These are phyloP conservation scores for Penicillium nordicum DNA, from an alignment of 2,329 filamentous ascomycete genomes.

Conservation along the genomic window DNA sequence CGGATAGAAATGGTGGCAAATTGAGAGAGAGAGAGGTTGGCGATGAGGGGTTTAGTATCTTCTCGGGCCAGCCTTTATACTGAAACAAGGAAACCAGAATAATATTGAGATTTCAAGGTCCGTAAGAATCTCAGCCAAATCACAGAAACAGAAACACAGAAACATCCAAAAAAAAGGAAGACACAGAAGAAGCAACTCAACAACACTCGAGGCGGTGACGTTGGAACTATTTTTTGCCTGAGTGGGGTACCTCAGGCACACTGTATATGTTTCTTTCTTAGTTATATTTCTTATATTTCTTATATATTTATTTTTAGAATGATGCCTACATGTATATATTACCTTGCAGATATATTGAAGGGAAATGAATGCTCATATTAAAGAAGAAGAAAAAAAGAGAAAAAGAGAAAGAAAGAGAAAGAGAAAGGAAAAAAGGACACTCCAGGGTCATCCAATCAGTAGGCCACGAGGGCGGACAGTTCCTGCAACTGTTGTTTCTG, in stretches of 20 bases:
- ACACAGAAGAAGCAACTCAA: neutral
- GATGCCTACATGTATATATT: neutral
- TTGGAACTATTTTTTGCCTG: conserved; percentile 9
- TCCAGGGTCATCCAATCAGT: conserved; percentile 14
- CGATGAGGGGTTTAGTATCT: neutral
- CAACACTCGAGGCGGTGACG: conserved; percentile 9
- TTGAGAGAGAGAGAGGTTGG: neutral
- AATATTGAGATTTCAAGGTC: neutral
- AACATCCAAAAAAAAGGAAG: neutral
- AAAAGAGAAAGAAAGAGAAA: no score
- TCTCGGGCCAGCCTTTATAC: neutral
- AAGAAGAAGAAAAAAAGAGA: no score
- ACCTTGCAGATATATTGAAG: neutral
- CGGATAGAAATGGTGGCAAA: conserved; percentile 3
- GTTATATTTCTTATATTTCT: no score
- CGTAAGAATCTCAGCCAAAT: neutral
- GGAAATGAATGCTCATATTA: no score
- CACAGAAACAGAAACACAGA: neutral
- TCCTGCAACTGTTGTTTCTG: conserved; percentile 58
- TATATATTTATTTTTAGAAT: neutral
- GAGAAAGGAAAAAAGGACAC: no score
- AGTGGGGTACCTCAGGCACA: neutral
- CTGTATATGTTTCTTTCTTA: neutral
- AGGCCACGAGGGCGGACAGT: conserved; percentile 23
- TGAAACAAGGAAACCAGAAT: neutral